Base-by-base conservation (phyloP, 2,329 filamentous ascomycete species). In the Ceratocystis ficicola region DNA sequence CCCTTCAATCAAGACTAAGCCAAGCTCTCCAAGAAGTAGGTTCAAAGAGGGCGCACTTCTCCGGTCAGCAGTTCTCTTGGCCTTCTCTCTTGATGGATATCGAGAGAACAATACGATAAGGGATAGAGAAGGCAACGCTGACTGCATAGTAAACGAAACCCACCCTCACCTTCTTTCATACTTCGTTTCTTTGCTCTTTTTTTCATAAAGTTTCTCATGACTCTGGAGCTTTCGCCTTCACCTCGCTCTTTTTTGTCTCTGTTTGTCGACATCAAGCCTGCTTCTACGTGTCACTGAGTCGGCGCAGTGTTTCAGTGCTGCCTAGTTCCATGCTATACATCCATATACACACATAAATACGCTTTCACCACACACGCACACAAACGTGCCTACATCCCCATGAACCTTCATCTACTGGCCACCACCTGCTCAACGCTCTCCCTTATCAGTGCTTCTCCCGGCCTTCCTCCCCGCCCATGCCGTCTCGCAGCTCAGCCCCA, bases 331-430 rank as follows among this genome's bases (percentile, higher is more conserved):
- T 17, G 52, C 52, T 57, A 17, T 25, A 50, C 7, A 57, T 57
- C 36, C 36, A 30, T 57, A 57, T 57, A 57, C 52, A 57, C 52
- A 12, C 52, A 63, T 25, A 62, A 36, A 62, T 20, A 30, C n/a
- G 41, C 59, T 12, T 32, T 36, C 59, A 41, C 10, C 30, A 62
- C 59, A 44, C 32, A 62, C 20, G 6, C 22, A 57, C 25, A 30
- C 52, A 44, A 22, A 32, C 10, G 28, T 8, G 25, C 25, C 6
- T 10, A 30, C 6, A 20, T 44, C 3, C 20, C 15, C 55, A 8
- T 30, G 6, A 7, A 7, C 12, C 6, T 25, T 50, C 7, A 20
- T 5, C 28, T 20, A 36, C 10, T 44, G 7, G 28, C 44, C 25
- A n/a, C 20, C 10, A 7, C 32, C 36, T 41, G 10, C 32, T 5